Conservation (phyloP, 352 stramenopile genomes). For the Globisporangium polare region DNA sequence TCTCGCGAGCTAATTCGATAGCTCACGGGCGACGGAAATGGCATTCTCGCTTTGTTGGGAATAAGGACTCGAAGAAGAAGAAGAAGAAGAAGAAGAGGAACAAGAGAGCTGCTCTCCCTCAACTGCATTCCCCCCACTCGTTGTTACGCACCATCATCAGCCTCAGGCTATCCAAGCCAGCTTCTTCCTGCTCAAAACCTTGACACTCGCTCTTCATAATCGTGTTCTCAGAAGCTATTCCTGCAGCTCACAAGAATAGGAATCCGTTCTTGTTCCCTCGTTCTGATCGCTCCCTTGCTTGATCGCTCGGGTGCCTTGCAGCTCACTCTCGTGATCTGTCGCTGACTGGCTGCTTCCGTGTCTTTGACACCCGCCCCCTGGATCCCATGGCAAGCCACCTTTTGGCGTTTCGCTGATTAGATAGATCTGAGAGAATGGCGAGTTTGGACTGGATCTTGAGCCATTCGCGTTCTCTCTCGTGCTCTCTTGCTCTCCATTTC, state of each 20-base stretch:
- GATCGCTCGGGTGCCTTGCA: too few relatives aligned
- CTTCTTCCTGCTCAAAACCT: background rate
- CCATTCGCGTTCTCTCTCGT: background rate
- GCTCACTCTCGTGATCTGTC: background rate
- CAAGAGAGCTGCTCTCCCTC: background rate
- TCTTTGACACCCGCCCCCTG: background rate
- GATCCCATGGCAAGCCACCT: conserved; percentile 1
- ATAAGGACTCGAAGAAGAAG: too few relatives aligned
- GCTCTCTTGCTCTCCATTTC: background rate
- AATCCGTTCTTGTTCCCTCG: background rate
- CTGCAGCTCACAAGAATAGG: background rate
- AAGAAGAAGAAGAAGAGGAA: background rate
- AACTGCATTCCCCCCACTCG: background rate
- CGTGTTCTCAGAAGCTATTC: conserved; percentile 7
- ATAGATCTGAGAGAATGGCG: background rate
- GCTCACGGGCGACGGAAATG: too few relatives aligned
- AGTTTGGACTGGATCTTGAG: background rate
- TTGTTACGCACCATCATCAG: too few relatives aligned
- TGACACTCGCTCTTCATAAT: background rate
- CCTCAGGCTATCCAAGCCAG: background rate
- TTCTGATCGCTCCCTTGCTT: conserved; percentile 1
- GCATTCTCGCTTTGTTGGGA: too few relatives aligned
- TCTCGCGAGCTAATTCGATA: too few relatives aligned
- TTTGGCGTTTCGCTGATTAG: conserved; percentile 5
- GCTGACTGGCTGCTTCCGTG: background rate